Conservation (phyloP, 78 protist species). For the Dictyostelium discoideum region dicty_2.7 NC_007091.3:4188001-4188500, state of each 20-base stretch:
- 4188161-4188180: conserved; percentile 76
- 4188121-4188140: background rate
- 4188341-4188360: conserved; percentile 17
- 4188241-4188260: conserved; percentile 25
- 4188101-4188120: too few relatives aligned
- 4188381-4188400: background rate
- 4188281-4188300: background rate
- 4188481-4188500: conserved; percentile 33
- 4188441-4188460: conserved; percentile 69
- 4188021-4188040: conserved; percentile 1
- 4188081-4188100: background rate
- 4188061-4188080: background rate
- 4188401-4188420: background rate
- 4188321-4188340: background rate
- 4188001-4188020: conserved; percentile 17
- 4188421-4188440: conserved; percentile 59
- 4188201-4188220: background rate
- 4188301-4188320: conserved; percentile 25
- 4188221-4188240: background rate
- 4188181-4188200: conserved; percentile 44
- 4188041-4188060: background rate
- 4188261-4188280: conserved; percentile 51
- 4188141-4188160: background rate
- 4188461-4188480: conserved; percentile 36
- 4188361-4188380: conserved; percentile 5